Base-by-base conservation (phyloP, 108 stramenopile species). In the Nannochloropsis salina region DNA sequence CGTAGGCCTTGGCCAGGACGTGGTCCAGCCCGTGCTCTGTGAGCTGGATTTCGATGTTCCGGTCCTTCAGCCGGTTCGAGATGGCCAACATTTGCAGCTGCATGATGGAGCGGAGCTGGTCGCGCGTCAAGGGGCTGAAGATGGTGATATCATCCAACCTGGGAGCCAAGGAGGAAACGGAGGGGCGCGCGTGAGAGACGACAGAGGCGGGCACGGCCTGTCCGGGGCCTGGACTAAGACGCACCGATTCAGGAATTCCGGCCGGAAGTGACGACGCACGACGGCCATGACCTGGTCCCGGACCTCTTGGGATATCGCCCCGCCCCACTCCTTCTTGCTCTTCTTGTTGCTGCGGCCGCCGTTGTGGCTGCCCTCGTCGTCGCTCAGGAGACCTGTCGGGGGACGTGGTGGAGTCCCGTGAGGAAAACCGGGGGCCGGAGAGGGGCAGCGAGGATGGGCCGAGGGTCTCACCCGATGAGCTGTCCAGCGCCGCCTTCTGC, bases 221-320 rank as follows among this genome's bases (percentile, higher is more conserved):
- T 1, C 31, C 31, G 31, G 31, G 31, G 31, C 31, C 31, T 31
- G 31, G 31, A 31, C 31, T 1, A 31, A 96, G 86, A 96, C 95
- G 40, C 95, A 93, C 61, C 98, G 92, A 86, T 99, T 99, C 88
- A 99, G 91, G 89, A 99, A 97, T 87, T 99, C 98, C 9, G 98
- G 98, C 9, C 93, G 89, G 92, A 99, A 97, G 85, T 42, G 45
- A 41, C 31, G 41, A 3, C 44, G 11, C 41, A 84, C 45, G 41
- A 91, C 91, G 80, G 85, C 80, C 51, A 93, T 85, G 40, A 97
- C 83, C 44, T 74, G 15, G 61, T n/a, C 61, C n/a, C 61, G 61
- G 61, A 74, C 61, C 20, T 74, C 61, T n/a, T 74, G 20, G 6
- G 42, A 74, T 8, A 83, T 22, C 12, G 40, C 85, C 21, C 80